phyloP scores from a whole-genome alignment of 1,139 yeast genomes.

The Entelexis paramagnoliae region DNA sequence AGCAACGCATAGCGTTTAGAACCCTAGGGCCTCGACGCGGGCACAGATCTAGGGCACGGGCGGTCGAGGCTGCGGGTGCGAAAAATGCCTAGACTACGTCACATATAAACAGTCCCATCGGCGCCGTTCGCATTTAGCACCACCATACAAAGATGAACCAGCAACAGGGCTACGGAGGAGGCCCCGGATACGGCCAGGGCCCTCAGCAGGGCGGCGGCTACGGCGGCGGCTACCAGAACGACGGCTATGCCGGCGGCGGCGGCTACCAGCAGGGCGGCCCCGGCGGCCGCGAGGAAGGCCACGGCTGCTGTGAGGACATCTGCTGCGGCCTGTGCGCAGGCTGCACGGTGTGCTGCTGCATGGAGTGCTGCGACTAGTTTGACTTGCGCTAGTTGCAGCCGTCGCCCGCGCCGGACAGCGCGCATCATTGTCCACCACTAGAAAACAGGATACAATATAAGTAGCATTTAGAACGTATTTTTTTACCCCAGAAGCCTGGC shows the following conservation, averaged over 20 bases:
- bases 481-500: not conserved
- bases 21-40: not conserved
- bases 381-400: not conserved
- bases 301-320: constrained; percentile 17
- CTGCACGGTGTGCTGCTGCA: constrained; percentile 20
- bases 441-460: not conserved
- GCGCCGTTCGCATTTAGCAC: not conserved
- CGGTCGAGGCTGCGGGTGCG: not conserved
- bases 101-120: not conserved
- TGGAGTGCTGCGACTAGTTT: constrained; percentile 17
- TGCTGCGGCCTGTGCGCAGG: constrained; percentile 24
- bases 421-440: too few relatives aligned
- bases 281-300: constrained; percentile 10
- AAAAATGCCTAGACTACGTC: not conserved
- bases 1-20: not conserved
- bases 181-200: not conserved
- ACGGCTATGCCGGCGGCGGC: constrained; percentile 14
- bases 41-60: not conserved
- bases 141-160: not conserved
- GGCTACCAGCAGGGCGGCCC: constrained; percentile 15
- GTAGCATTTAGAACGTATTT: not conserved
- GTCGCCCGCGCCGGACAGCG: not conserved
- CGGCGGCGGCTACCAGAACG: constrained; percentile 13
- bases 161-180: not conserved
- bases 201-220: constrained; percentile 8